Conservation (phyloP, 441 rosid genomes). For the Daphne laureola region DNA sequence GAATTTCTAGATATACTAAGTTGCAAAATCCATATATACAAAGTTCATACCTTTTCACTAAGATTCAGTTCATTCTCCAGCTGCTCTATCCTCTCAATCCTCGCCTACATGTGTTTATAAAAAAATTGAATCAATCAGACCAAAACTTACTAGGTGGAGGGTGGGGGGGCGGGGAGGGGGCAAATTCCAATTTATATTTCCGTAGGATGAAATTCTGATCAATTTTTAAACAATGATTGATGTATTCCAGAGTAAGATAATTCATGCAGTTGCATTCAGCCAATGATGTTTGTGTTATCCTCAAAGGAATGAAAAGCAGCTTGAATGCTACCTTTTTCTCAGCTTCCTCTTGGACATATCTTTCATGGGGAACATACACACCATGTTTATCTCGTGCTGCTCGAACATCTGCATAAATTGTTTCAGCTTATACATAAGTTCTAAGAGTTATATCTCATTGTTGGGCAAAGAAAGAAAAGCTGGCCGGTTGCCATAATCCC, state of each 20-base stretch:
- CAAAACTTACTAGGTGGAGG: neutral
- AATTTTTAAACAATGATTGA: too few species aligned
- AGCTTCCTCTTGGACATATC: conserved; percentile 74
- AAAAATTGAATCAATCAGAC: conserved; percentile 11
- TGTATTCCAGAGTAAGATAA: too few species aligned
- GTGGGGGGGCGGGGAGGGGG: too few species aligned
- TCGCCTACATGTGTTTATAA: conserved; percentile 35
- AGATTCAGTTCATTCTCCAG: conserved; percentile 51
- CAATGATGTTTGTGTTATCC: too few species aligned
- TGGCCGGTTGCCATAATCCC: conserved; percentile 11
- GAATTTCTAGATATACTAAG: neutral
- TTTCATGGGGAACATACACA: conserved; percentile 68
- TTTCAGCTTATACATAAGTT: conserved; percentile 10
- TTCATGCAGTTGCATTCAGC: too few species aligned
- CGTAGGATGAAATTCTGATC: too few species aligned
- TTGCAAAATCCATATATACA: neutral
- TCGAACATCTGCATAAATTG: conserved; percentile 55
- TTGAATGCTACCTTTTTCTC: conserved; percentile 68
- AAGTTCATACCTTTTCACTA: conserved; percentile 46
- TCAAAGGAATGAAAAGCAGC: neutral
- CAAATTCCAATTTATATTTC: too few species aligned
- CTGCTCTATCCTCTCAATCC: conserved; percentile 71
- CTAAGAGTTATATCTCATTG: conserved; percentile 5
- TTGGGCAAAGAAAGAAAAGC: conserved; percentile 2
- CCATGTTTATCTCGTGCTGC: conserved; percentile 94